Conservation (phyloP, 257 asterid species). For the Capsicum baccatum region DNA sequence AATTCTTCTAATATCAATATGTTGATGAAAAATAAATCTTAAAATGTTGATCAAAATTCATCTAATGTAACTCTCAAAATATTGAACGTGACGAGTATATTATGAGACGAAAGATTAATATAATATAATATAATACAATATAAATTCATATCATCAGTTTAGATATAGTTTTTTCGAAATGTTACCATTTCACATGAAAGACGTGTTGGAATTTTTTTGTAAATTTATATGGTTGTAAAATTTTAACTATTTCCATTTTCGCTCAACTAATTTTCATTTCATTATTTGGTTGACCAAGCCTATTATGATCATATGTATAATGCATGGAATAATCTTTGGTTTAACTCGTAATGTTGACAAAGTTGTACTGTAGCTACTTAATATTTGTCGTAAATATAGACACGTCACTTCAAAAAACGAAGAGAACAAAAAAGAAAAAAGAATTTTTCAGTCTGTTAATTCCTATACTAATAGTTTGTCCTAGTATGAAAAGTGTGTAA, state of each 20-base stretch:
- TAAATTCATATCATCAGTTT: too few species aligned
- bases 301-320: background rate
- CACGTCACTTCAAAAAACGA: constrained; percentile 18
- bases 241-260: background rate
- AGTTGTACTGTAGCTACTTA: background rate
- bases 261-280: background rate
- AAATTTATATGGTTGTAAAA: background rate
- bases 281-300: background rate
- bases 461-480: background rate
- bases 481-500: background rate
- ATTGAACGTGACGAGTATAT: too few species aligned
- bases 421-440: background rate
- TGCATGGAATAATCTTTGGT: background rate
- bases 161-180: too few species aligned
- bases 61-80: too few species aligned
- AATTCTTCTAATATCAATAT: too few species aligned
- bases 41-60: too few species aligned
- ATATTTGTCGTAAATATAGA: background rate
- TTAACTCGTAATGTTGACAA: background rate
- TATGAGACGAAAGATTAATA: too few species aligned
- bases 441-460: background rate
- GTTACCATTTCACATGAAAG: too few species aligned
- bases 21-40: too few species aligned
- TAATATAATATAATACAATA: too few species aligned
- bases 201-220: background rate